Conservation (phyloP, 2,329 filamentous ascomycete genomes). For the Colletotrichum kahawae region DNA sequence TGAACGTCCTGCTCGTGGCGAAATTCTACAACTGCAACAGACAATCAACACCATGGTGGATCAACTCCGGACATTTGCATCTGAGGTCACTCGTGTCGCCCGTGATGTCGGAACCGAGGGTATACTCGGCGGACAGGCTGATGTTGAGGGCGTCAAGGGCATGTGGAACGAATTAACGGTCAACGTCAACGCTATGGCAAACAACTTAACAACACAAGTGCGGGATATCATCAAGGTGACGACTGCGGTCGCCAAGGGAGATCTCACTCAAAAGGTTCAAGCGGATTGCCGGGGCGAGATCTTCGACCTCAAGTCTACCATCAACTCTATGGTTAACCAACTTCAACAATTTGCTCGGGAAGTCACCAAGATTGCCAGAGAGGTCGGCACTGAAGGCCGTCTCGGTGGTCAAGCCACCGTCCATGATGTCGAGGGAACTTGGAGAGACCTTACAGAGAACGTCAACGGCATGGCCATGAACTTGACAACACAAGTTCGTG, state of each 20-base stretch:
- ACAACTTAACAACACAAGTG: slow-evolving; percentile 86
- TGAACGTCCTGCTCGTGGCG: slow-evolving; percentile 78
- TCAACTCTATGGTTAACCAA: slow-evolving; percentile 99
- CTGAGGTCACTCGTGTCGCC: slow-evolving; percentile 82
- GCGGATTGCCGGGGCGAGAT: slow-evolving; percentile 92
- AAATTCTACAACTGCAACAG: slow-evolving; percentile 83
- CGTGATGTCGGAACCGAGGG: slow-evolving; percentile 86
- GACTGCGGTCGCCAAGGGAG: slow-evolving; percentile 78
- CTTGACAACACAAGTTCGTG: slow-evolving; percentile 94
- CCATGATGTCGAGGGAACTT: slow-evolving; percentile 95
- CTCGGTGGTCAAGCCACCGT: slow-evolving; percentile 95
- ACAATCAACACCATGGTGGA: slow-evolving; percentile 93
- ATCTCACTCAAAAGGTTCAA: slow-evolving; percentile 95
- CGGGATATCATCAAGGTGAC: slow-evolving; percentile 91
- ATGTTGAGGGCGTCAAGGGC: slow-evolving; percentile 83
- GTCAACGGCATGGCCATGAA: slow-evolving; percentile 99
- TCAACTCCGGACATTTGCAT: slow-evolving; percentile 82
- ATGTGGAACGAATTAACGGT: slow-evolving; percentile 90
- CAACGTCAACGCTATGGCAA: slow-evolving; percentile 88
- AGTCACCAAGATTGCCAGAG: slow-evolving; percentile 93
- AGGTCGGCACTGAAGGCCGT: slow-evolving; percentile 94
- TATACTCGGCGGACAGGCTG: slow-evolving; percentile 81
- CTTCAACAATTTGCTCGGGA: slow-evolving; percentile 95
- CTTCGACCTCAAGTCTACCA: slow-evolving; percentile 93
- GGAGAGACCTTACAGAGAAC: slow-evolving; percentile 93